Conservation (phyloP, 2,329 filamentous ascomycete genomes). For the Trichoderma simmonsii region DNA sequence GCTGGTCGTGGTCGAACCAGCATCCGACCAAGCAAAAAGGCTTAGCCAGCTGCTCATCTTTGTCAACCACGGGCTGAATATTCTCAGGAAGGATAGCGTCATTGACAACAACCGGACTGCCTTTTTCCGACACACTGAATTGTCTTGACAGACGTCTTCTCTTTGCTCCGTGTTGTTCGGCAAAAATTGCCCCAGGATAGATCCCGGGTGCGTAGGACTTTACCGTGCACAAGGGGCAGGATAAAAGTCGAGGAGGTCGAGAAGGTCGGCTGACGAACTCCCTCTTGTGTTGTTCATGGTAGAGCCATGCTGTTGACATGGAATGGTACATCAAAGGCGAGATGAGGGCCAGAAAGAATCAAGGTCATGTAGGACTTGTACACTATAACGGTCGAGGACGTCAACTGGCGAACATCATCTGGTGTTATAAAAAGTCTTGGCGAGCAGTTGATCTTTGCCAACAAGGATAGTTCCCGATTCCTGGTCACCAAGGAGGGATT, state of each 20-base stretch:
- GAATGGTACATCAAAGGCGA: too few species aligned
- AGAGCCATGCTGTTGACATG: too few species aligned
- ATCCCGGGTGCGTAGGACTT: constrained; percentile 1
- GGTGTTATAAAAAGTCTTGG: constrained; percentile 24
- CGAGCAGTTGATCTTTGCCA: neutral
- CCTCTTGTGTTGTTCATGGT: too few species aligned
- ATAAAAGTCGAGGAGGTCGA: neutral
- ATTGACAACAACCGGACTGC: constrained; percentile 23
- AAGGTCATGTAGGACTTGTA: too few species aligned
- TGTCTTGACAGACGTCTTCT: constrained; percentile 1
- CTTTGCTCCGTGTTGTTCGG: neutral
- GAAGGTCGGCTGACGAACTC: constrained; percentile 18
- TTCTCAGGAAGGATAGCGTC: neutral
- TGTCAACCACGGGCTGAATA: neutral
- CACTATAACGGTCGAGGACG: too few species aligned
- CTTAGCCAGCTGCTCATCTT: too few species aligned
- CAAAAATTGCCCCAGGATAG: neutral
- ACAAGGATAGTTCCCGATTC: too few species aligned
- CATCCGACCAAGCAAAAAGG: too few species aligned
- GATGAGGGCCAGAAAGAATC: too few species aligned
- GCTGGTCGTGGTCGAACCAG: too few species aligned
- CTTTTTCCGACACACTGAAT: constrained; percentile 28
- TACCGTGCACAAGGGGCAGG: too few species aligned
- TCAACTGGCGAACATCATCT: constrained; percentile 29
- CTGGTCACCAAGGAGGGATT: neutral